Base-by-base conservation (phyloP, 2,329 filamentous ascomycete species). In the Fusarium sp. region DNA sequence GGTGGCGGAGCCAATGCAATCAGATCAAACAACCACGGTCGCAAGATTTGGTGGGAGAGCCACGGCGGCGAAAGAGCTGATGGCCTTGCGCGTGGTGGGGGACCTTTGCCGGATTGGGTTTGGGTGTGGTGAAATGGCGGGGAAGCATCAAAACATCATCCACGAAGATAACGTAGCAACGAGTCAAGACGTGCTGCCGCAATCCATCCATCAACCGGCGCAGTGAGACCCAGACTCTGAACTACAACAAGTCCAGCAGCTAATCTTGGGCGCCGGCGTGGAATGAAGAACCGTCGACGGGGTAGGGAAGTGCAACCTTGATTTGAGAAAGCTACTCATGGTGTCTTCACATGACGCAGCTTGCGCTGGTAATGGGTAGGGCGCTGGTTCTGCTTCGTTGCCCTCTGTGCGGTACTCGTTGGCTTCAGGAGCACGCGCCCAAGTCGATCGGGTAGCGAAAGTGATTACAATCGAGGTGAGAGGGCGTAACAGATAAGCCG, bases 241-340 rank as follows among this genome's bases (percentile, higher is more conserved):
- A 59, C 62, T 55, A 43, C 42, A 48, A 58, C 58, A n/a, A 58
- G 48, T 28, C 25, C 51, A 55, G 41, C 30, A 26, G 21, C 55
- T 26, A 25, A 61, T 16, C n/a, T 44, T 12, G 39, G 52, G 60
- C 41, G 14, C 52, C 41, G 49, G 45, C 60, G 8, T 28, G 23
- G 49, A 54, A 54, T 25, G 37, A 41, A 52, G 63, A 56, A 61
- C 52, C 41, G 39, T 48, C 28, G 41, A 52, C 30, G 51, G 55
- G 49, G 37, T 46, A 51, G 68, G 71, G 59, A 70, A 67, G 70
- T 69, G 70, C 66, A 76, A 82, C 81, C 80, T 82, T 78, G 81
- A 78, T 75, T 82, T 82, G 74, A 82, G 79, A 72, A 82, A 82
- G 76, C 80, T 71, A 75, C 79, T 71, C 76, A 65, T 72, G 76